A percentile compares a stretch with the other conserved stretches of the same genome.
These are phyloP conservation scores for Candida alai DNA, from an alignment of 805 yeast genomes.

Conservation along the genomic window DNA sequence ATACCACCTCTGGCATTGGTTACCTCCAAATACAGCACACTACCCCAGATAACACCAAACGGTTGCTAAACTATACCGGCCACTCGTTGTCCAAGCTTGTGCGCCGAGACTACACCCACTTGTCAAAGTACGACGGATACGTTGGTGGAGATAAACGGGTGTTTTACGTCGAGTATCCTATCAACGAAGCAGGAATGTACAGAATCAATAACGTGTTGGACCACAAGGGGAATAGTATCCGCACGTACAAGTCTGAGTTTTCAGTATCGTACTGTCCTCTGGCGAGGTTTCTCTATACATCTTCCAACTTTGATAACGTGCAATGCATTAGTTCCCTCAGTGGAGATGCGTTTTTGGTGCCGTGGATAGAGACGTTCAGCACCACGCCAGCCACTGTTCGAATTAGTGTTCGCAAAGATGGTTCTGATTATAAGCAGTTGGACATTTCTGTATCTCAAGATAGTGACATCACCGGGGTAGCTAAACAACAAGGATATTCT, in stretches of 20 bases:
- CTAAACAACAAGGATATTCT: constrained; percentile 23
- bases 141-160: too few species aligned
- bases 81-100: constrained; percentile 47
- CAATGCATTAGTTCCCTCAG: constrained; percentile 53
- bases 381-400: constrained; percentile 58
- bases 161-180: constrained; percentile 61
- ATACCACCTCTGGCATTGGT: constrained; percentile 72
- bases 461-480: not conserved
- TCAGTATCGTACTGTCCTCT: constrained; percentile 75
- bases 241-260: constrained; percentile 58
- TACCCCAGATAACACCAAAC: constrained; percentile 49
- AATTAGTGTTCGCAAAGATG: constrained; percentile 25
- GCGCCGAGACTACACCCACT: constrained; percentile 29
- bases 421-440: constrained; percentile 18
- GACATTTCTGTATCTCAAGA: constrained; percentile 19
- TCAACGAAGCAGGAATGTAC: constrained; percentile 73
- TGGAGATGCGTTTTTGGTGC: constrained; percentile 32
- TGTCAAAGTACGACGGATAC: constrained; percentile 19
- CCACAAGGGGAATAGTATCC: constrained; percentile 52
- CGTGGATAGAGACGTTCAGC: constrained; percentile 58
- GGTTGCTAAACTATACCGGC: constrained; percentile 51
- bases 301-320: constrained; percentile 32
- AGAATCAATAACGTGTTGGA: constrained; percentile 67
- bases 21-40: constrained; percentile 60
- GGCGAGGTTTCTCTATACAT: constrained; percentile 49